These are phyloP conservation scores for Eimeria zaria DNA, from an alignment of 169 alveolate genomes.

Conservation along the genomic window DNA sequence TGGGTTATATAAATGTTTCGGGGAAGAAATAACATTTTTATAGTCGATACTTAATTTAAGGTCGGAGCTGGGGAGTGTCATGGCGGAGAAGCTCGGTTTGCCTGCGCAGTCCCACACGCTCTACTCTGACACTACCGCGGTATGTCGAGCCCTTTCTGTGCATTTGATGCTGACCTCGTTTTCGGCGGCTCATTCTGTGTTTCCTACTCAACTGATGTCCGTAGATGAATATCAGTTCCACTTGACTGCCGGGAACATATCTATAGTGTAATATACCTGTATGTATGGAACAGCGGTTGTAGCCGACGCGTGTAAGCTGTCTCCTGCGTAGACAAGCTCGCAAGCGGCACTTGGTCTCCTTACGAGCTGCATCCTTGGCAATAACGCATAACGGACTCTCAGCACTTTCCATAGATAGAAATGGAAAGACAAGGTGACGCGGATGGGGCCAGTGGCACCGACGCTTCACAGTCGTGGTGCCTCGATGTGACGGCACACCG, in stretches of 20 bases:
- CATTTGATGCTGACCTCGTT: not conserved
- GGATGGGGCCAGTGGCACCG: not conserved
- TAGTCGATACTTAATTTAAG: not conserved
- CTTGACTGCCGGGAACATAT: not conserved
- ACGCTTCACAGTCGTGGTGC: not conserved
- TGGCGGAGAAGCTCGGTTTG: not conserved
- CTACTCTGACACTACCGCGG: not conserved
- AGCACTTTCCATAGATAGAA: not conserved
- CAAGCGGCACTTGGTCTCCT: not conserved
- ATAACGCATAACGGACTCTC: not conserved
- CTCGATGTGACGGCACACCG: conserved; percentile 53
- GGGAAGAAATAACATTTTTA: not conserved
- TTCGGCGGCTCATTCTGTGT: not conserved
- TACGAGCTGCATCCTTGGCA: too few species aligned
- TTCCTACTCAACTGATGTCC: not conserved
- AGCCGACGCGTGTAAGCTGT: not conserved
- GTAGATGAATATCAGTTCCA: too few species aligned
- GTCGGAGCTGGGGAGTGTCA: not conserved
- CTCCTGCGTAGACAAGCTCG: not conserved
- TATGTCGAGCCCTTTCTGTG: not conserved
- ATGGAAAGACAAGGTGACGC: not conserved
- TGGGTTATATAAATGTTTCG: not conserved
- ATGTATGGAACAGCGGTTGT: too few species aligned
- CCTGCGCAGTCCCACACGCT: not conserved
- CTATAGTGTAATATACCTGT: too few species aligned